Percentiles rank a stretch among this genome's conserved stretches.
Evolutionary conservation across 257 asterid species (phyloP).

Genomic region (Solanum clarkiae): DNA sequence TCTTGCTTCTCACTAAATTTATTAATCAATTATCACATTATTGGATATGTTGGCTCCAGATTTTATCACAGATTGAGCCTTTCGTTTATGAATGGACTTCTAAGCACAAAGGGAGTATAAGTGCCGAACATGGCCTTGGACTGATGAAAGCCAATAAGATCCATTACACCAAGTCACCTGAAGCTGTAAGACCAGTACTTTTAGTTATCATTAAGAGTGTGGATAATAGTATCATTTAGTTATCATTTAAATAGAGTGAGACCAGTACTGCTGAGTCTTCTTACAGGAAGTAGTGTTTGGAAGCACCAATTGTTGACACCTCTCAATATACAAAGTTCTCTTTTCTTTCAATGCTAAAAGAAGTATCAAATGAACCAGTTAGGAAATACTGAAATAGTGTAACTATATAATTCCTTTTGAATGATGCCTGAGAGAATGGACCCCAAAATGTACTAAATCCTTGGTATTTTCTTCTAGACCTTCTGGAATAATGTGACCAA

Average conservation of each 20-base stretch:
- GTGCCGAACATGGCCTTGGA: constrained; percentile 98
- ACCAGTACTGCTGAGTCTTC: background rate
- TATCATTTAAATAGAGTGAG: background rate
- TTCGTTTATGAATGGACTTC: constrained; percentile 98
- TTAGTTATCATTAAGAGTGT: background rate
- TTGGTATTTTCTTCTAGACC: background rate
- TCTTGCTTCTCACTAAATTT: background rate
- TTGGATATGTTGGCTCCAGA: constrained; percentile 28
- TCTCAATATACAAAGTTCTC: background rate
- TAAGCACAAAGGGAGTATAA: constrained; percentile 86
- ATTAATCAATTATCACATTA: background rate
- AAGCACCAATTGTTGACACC: background rate
- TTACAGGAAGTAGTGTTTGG: background rate
- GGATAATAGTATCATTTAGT: background rate
- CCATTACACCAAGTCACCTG: constrained; percentile 86
- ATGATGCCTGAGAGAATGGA: background rate
- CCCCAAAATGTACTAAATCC: background rate
- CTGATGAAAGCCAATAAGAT: constrained; percentile 89
- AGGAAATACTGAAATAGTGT: background rate
- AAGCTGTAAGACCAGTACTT: constrained; percentile 44
- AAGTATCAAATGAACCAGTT: background rate
- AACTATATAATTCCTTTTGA: background rate
- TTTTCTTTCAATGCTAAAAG: background rate
- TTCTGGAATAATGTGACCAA: background rate
- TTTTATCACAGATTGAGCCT: constrained; percentile 74